Base-by-base conservation (phyloP, 2,329 filamentous ascomycete genomes). In the Elsinoe fawcettii region DNA sequence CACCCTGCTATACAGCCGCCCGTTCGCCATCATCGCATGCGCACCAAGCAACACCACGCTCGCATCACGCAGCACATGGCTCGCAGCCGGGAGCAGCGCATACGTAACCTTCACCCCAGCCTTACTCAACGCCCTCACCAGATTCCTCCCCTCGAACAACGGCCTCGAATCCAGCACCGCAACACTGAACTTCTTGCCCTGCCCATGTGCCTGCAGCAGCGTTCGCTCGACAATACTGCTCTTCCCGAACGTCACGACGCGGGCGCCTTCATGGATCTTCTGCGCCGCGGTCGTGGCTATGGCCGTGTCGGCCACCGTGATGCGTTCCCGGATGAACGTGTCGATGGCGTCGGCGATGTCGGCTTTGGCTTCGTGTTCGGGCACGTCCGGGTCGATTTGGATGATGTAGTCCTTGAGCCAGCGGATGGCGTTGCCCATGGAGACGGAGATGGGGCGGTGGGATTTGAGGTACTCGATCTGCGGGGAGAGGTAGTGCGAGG, bases 21-120 rank as follows among this genome's bases (percentile, higher is more conserved):
- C 93, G 71, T 97, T 97, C 64, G 88, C 91, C 74, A 96, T 93
- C 84, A 99, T 93, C 37, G 90, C 88, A 69, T 96, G 91, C 3
- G 91, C 90, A 11, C 90, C 91, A 1, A 99, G 77, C 54, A 97
- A 81, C 8, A 93, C 84, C 64, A 86, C 84, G 5, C 85, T 87
- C 1, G 82, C 83, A 34, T 83, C 77, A 61, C 84, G 82, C 55
- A 96, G 81, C 44, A 87, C 85, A 63, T 88, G 84, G 53, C 84
- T 83, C 57, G 95, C 77, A 12, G 85, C 90, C 60, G 88, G 86
- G 37, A 95, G 84, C 6, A 92, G 83, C 30, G 84, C 83, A 74
- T 97, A 99, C 58, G 86, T 82, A 54, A 95, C 88, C 55, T 83
- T 80, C 58, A 96, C 77, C 2, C 88, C 90, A 1, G 81, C 80